Base-by-base conservation (phyloP, 1,284 basidiomycete species). In the Cerioporus squamosus region DNA sequence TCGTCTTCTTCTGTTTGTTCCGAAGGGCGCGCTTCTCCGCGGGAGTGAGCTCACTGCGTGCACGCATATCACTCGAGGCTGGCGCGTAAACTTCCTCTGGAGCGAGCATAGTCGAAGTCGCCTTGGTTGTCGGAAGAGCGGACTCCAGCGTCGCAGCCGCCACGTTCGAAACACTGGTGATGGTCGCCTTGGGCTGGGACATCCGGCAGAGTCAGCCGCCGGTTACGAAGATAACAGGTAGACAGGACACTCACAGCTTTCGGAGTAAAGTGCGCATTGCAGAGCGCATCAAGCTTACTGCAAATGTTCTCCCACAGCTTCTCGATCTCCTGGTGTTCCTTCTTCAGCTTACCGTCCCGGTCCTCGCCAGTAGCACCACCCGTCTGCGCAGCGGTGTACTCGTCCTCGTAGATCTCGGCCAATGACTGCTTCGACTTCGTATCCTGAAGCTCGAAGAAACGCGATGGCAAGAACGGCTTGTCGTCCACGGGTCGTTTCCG, bases 361-460 rank as follows among this genome's bases (percentile, higher is more conserved):
- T 95, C 92, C 64, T 95, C 91, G 3, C 77, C 77, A 10, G 77
- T 72, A 1, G 79, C 73, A 18, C 81, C 86, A 53, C 78, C 85
- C n/a, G 75, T 76, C 65, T 83, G 82, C 20, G 84, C 82, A 2
- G 87, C 85, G 49, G 88, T 81, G 74, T 92, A 99, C 64, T 97
- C 95, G 63, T 93, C 90, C 73, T 98, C 97, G 75, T 99, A 99
- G 59, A 98, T 93, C 76, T 99, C 93, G 7, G 95, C 95, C 36
- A 99, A 84, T 0, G 93, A 95, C 73, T 95, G 91, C 15, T 85
- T 81, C 6, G 91, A 94, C 72, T 95, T 93, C 14, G 85, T 87
- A 68, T 98, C 96, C 69, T 95, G 87, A 18, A 99, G 80, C 70
- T 98, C 95, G 61, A 98, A 88, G 63, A 94, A 80, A 22, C 91